These are phyloP conservation scores for Talaromyces sp. DNA, from an alignment of 2,329 filamentous ascomycete genomes.

Conservation along the genomic window DNA sequence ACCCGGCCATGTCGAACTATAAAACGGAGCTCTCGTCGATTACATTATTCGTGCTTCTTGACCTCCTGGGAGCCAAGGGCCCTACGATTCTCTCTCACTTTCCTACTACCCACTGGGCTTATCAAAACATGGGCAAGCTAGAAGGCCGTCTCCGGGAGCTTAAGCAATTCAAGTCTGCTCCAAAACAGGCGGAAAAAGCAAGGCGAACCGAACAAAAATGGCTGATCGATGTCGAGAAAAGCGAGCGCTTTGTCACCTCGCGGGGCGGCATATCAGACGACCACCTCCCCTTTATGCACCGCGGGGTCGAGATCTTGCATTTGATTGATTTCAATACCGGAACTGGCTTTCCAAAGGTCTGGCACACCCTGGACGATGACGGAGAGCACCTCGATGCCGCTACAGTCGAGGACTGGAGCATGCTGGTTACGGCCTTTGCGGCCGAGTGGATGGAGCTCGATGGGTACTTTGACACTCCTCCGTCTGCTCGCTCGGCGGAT, in stretches of 20 bases:
- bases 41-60: constrained; percentile 83
- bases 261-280: constrained; percentile 68
- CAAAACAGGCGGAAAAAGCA: constrained; percentile 26
- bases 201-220: constrained; percentile 48
- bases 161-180: constrained; percentile 59
- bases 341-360: constrained; percentile 65
- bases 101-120: constrained; percentile 88
- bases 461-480: constrained; percentile 39
- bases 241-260: constrained; percentile 42
- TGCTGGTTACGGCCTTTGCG: constrained; percentile 75
- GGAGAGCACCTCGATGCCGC: constrained; percentile 74
- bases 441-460: constrained; percentile 90
- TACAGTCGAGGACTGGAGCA: constrained; percentile 82
- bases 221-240: constrained; percentile 59
- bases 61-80: constrained; percentile 68
- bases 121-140: constrained; percentile 66
- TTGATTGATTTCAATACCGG: constrained; percentile 66
- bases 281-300: constrained; percentile 81
- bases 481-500: background rate
- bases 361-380: constrained; percentile 82
- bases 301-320: constrained; percentile 84
- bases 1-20: constrained; percentile 70
- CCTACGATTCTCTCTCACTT: constrained; percentile 82
- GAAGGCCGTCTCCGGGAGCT: constrained; percentile 69
- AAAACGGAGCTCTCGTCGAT: constrained; percentile 72